Conservation (phyloP, 768 basidiomycete species). For the Cytidiella melzeri region DNA sequence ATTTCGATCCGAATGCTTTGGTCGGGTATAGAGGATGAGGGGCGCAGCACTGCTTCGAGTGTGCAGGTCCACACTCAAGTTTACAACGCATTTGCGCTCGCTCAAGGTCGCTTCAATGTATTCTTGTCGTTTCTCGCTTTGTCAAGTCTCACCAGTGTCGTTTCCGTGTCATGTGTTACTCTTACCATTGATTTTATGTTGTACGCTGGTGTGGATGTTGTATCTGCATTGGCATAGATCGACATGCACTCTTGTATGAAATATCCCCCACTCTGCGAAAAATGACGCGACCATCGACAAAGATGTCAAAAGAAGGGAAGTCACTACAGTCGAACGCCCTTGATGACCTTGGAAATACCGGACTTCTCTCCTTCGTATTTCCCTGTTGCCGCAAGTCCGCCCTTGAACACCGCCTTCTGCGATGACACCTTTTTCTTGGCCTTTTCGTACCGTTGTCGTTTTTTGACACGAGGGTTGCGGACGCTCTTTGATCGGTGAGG, state of each 20-base stretch:
- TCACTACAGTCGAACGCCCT: slow-evolving; percentile 64
- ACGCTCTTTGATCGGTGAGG: slow-evolving; percentile 84
- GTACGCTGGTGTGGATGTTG: neutral
- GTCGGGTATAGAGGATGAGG: slow-evolving; percentile 6
- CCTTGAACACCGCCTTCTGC: slow-evolving; percentile 90
- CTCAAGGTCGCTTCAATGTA: too few species aligned
- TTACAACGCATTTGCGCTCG: too few species aligned
- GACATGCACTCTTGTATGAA: too few species aligned
- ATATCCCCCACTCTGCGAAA: too few species aligned
- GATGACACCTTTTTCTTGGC: slow-evolving; percentile 89
- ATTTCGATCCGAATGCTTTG: slow-evolving; percentile 6
- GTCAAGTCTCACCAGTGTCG: neutral
- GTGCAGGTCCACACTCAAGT: too few species aligned
- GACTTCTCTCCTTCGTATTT: slow-evolving; percentile 87
- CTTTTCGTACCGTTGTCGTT: slow-evolving; percentile 87
- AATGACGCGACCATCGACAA: neutral
- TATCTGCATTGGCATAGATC: too few species aligned
- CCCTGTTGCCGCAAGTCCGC: slow-evolving; percentile 66
- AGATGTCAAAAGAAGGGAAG: too few species aligned
- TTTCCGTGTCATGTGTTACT: neutral
- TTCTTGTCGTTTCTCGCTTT: neutral
- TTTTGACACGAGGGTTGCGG: slow-evolving; percentile 97
- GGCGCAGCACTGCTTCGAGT: too few species aligned
- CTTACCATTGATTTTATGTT: neutral
- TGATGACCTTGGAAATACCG: slow-evolving; percentile 88